Evolutionary conservation across 306 rosid species (phyloP).

Genomic region (Herpetospermum pedunculosum): DNA sequence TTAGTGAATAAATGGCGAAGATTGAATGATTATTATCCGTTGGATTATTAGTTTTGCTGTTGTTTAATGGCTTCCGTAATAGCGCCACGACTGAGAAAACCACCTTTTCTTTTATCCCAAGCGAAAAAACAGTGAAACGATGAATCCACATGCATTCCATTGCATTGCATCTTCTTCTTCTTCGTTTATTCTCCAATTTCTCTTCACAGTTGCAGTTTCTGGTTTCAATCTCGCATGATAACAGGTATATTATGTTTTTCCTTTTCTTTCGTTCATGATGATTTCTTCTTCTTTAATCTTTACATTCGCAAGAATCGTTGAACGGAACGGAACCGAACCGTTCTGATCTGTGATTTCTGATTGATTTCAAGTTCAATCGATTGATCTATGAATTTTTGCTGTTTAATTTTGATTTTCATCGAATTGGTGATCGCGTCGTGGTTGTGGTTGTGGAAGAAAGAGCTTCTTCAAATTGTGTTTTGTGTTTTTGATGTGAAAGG

Average conservation of each 20-base stretch:
- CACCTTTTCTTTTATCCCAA: not conserved
- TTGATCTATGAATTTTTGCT: too few species aligned
- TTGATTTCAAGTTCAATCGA: not conserved
- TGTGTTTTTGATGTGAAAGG: not conserved
- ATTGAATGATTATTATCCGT: not conserved
- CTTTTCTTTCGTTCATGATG: too few species aligned
- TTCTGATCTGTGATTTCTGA: not conserved
- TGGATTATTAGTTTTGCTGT: not conserved
- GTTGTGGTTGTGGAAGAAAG: not conserved
- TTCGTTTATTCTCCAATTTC: not conserved
- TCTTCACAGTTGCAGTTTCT: not conserved
- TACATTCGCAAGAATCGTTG: not conserved
- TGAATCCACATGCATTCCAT: not conserved
- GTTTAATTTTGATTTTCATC: not conserved
- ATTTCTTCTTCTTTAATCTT: too few species aligned
- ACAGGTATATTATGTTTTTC: not conserved
- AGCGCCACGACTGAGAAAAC: not conserved
- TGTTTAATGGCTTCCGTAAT: not conserved
- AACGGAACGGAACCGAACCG: not conserved
- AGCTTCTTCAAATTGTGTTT: not conserved
- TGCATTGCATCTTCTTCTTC: slow-evolving; percentile 5
- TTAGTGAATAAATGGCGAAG: not conserved
- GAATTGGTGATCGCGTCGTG: not conserved
- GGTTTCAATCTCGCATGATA: not conserved
- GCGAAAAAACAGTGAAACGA: slow-evolving; percentile 1